Evolutionary conservation across 768 basidiomycete genomes (phyloP).

Genomic region (Termitomyces bulborhizus): DNA sequence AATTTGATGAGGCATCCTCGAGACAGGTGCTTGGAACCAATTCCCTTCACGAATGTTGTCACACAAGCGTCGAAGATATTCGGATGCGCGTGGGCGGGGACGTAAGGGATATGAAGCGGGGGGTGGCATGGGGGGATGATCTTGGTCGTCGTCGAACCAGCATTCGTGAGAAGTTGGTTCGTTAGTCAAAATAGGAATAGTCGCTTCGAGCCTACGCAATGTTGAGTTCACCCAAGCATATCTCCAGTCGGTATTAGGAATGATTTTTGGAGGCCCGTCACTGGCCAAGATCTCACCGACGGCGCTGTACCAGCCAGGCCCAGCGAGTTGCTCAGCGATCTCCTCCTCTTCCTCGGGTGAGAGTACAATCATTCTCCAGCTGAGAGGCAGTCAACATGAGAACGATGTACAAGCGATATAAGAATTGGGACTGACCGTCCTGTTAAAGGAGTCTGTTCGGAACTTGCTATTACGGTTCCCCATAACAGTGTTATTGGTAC

Average conservation of each 20-base stretch:
- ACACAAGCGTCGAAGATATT: slow-evolving; percentile 56
- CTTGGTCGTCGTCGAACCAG: slow-evolving; percentile 47
- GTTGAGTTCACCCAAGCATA: slow-evolving; percentile 82
- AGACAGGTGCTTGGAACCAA: slow-evolving; percentile 27
- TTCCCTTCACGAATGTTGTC: slow-evolving; percentile 37
- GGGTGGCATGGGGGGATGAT: slow-evolving; percentile 65
- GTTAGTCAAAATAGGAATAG: slow-evolving; percentile 59
- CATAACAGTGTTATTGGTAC: slow-evolving; percentile 59
- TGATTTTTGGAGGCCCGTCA: slow-evolving; percentile 53
- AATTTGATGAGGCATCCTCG: slow-evolving; percentile 41
- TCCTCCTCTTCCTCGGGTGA: slow-evolving; percentile 92
- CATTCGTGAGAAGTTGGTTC: slow-evolving; percentile 49
- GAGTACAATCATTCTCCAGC: slow-evolving; percentile 83
- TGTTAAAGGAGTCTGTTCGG: slow-evolving; percentile 79
- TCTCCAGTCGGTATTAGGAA: slow-evolving; percentile 83
- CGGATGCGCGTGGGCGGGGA: slow-evolving; percentile 77
- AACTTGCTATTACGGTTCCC: slow-evolving; percentile 63
- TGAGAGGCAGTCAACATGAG: slow-evolving; percentile 20
- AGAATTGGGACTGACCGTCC: slow-evolving; percentile 52
- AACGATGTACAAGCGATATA: background rate
- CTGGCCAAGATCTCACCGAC: slow-evolving; percentile 72
- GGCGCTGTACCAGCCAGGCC: slow-evolving; percentile 81
- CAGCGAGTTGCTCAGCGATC: slow-evolving; percentile 76
- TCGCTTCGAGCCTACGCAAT: slow-evolving; percentile 68
- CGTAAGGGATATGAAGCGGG: slow-evolving; percentile 75